Evolutionary conservation across 2,329 filamentous ascomycete genomes (phyloP).

Genomic region (Trichoderma sp.): DNA sequence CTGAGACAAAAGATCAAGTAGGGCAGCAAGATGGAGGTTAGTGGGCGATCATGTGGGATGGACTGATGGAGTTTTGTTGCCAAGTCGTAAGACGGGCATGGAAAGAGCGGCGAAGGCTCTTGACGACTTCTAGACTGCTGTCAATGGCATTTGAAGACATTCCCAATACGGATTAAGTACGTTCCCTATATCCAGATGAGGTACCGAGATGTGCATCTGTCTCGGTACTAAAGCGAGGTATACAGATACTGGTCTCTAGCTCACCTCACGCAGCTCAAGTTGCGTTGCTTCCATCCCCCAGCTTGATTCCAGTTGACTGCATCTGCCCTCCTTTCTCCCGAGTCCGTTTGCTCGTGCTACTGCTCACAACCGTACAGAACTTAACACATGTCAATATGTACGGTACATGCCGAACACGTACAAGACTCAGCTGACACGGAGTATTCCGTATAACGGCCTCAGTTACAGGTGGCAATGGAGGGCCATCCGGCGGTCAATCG

Average conservation of each 20-base stretch:
- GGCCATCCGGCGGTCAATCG: constrained; percentile 1
- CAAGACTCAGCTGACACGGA: constrained; percentile 1
- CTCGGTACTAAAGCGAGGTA: too few species aligned
- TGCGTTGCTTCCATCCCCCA: background rate
- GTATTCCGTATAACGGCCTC: background rate
- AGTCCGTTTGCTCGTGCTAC: background rate
- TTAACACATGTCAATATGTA: background rate
- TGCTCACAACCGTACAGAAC: background rate
- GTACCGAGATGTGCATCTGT: background rate
- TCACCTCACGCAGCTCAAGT: background rate
- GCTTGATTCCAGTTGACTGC: background rate
- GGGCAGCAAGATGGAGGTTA: background rate
- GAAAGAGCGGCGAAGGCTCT: background rate
- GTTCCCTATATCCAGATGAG: background rate
- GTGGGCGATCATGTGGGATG: background rate
- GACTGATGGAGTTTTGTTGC: background rate
- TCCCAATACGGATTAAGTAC: background rate
- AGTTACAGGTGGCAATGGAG: background rate
- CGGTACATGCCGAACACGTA: background rate
- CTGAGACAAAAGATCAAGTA: background rate
- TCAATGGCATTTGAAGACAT: background rate
- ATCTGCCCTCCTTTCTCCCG: background rate
- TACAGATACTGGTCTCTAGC: too few species aligned
- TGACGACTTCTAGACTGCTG: background rate
- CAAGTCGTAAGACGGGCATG: background rate